A percentile compares a stretch with the other conserved stretches of the same genome.
Conservation (phyloP, 139 green algal species). For the Tetraselmis striata region DNA sequence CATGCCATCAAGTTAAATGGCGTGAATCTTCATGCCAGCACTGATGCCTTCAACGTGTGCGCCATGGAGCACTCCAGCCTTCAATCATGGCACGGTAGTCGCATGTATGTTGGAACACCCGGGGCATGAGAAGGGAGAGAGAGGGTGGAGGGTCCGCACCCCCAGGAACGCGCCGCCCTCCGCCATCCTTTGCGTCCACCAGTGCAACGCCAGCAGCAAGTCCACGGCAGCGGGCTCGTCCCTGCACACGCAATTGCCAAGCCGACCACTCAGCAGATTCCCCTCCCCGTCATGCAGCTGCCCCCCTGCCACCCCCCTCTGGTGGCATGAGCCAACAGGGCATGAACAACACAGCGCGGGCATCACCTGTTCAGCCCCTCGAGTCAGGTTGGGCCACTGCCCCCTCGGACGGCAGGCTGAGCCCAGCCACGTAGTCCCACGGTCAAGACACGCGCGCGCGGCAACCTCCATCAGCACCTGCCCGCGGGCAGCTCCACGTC, state of each 20-base stretch:
- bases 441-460: slow-evolving; percentile 25
- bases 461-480: slow-evolving; percentile 35
- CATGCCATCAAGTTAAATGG: no score
- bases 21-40: no score
- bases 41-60: no score
- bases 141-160: no score
- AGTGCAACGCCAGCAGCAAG: slow-evolving; percentile 48
- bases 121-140: no score
- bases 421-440: slow-evolving; percentile 37
- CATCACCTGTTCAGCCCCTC: slow-evolving; percentile 3
- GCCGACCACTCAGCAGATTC: not conserved
- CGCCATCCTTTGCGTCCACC: slow-evolving; percentile 44
- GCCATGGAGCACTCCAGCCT: no score
- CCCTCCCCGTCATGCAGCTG: no score
- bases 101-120: no score
- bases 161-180: slow-evolving; percentile 31
- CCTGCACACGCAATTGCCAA: slow-evolving; percentile 1
- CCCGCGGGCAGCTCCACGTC: not conserved
- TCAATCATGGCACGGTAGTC: no score
- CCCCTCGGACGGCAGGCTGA: slow-evolving; percentile 21
- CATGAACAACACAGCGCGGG: not conserved
- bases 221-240: slow-evolving; percentile 44
- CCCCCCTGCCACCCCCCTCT: no score
- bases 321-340: no score
- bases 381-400: slow-evolving; percentile 16